Evolutionary conservation across 306 rosid genomes (phyloP), one percentile per base, ranked within the genome.

Genomic region (Cucumis hystrix): DNA sequence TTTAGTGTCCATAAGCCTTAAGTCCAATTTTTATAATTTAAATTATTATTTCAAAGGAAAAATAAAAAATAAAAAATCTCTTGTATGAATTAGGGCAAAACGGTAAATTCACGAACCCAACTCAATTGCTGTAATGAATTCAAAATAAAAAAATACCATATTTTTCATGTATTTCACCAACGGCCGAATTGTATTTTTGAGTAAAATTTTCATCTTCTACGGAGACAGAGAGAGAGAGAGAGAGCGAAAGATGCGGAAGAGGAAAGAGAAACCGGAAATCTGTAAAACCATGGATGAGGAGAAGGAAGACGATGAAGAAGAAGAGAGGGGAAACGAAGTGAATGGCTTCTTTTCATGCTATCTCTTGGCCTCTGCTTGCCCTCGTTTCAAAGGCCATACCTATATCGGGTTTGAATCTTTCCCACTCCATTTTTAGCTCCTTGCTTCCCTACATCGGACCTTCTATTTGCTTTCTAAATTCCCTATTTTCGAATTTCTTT

Each of bases 371-470:
- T 95, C 99, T 77, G 90, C 86, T 81, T 88, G 84, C 43, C 99
- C 99, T 1, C 93, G 99, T 75, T 87, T 21, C 90, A 91, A 92
- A 84, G 93, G 97, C 82, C 96, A 92, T 58, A 92, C 97, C 54
- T 95, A 95, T 81, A 95, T 95, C 69, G 99, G 97, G 98, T 92
- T 66, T 14, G 17, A 54, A 35, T 54, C 55, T 67, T 21, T 28
- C 10, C 43, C 25, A 12, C 20, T 58, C 5, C 25, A 58, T 10
- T 51, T 54, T 21, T 39, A 47, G 47, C 21, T 51, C 37, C 63
- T 45, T 7, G 25, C 30, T 49, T 79, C 62, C 56, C n/a, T 76
- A 37, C 25, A 59, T 75, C 66, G 12, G 78, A 37, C n/a, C n/a
- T 17, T 23, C 39, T 35, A 37, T 75, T 37, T 21, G 39, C 21